phyloP scores from a whole-genome alignment of 2,329 filamentous ascomycete genomes.

The Diplodia corticola region DNA sequence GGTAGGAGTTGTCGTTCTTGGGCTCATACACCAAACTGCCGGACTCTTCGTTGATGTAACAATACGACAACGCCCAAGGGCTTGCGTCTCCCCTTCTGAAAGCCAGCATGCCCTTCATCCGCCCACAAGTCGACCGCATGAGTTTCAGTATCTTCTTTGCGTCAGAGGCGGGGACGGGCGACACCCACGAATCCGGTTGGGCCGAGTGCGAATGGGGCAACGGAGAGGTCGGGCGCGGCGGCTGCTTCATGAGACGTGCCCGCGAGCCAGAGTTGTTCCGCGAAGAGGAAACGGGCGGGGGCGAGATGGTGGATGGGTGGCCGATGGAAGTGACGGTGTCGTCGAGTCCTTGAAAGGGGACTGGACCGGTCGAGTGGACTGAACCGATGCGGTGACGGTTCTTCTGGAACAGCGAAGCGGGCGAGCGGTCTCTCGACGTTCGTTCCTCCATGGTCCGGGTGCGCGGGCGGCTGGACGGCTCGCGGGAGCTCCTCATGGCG shows the following conservation, averaged over 20 bases:
- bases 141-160: constrained; percentile 70
- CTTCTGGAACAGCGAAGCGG: constrained; percentile 46
- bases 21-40: constrained; percentile 75
- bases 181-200: constrained; percentile 38
- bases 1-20: constrained; percentile 64
- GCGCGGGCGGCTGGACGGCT: constrained; percentile 57
- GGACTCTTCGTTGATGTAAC: constrained; percentile 74
- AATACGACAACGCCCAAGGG: constrained; percentile 70
- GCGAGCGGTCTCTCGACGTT: constrained; percentile 41
- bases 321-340: constrained; percentile 45
- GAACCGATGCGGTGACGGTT: constrained; percentile 68
- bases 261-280: constrained; percentile 31
- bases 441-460: constrained; percentile 54
- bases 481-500: constrained; percentile 32
- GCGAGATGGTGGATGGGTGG: constrained; percentile 42
- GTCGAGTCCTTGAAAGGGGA: constrained; percentile 49
- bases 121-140: constrained; percentile 75
- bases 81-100: constrained; percentile 64
- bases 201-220: constrained; percentile 31
- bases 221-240: constrained; percentile 29
- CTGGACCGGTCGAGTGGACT: constrained; percentile 63
- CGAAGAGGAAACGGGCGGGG: constrained; percentile 31
- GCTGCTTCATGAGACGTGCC: constrained; percentile 37
- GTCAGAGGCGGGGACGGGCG: constrained; percentile 59
- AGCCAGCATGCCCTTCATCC: constrained; percentile 76